Evolutionary conservation across 495 filamentous ascomycete genomes (phyloP).

Genomic region (Immersiella caudata): DNA sequence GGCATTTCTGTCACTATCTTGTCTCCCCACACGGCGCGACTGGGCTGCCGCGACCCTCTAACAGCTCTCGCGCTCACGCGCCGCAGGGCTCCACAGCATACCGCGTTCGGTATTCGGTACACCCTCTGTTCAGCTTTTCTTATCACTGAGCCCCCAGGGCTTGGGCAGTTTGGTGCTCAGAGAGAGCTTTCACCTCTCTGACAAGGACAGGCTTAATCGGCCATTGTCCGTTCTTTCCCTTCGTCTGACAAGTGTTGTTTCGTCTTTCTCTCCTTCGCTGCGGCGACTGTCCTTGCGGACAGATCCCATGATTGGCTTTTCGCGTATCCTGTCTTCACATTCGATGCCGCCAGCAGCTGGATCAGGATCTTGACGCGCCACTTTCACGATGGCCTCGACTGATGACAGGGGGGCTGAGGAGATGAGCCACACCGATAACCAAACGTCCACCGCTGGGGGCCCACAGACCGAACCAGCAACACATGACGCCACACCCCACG

Average conservation of each 20-base stretch:
- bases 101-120: background rate
- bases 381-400: slow-evolving; percentile 3
- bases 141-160: background rate
- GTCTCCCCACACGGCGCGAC: background rate
- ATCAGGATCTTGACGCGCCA: background rate
- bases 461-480: background rate
- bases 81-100: background rate
- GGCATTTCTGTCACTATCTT: background rate
- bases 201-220: slow-evolving; percentile 17
- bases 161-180: slow-evolving; percentile 15
- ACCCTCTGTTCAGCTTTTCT: background rate
- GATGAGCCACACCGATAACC: slow-evolving; percentile 7
- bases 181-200: slow-evolving; percentile 19
- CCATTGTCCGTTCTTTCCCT: slow-evolving; percentile 24
- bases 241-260: slow-evolving; percentile 38
- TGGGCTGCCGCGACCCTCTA: background rate
- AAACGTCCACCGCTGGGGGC: background rate
- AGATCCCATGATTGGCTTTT: slow-evolving; percentile 10
- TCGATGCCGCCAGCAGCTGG: background rate
- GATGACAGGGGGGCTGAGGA: background rate
- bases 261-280: slow-evolving; percentile 9
- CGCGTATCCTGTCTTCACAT: slow-evolving; percentile 10
- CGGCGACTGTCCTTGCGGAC: slow-evolving; percentile 7
- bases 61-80: background rate
- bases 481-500: background rate